Conservation (phyloP, 306 rosid species). For the Rubus idaeus region DNA sequence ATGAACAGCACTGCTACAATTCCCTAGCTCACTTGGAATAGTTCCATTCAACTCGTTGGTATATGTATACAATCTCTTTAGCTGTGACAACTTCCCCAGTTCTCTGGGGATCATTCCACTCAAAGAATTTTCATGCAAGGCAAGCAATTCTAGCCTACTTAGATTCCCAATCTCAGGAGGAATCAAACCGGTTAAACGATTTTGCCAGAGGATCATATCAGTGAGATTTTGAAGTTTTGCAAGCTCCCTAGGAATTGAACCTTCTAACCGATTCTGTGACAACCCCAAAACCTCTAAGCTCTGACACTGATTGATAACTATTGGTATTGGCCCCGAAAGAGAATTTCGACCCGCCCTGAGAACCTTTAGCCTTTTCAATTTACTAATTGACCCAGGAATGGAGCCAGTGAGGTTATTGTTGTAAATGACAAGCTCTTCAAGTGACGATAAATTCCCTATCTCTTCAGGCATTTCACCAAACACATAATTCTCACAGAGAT, state of each 20-base stretch:
- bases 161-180: constrained; percentile 71
- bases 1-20: constrained; percentile 60
- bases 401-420: constrained; percentile 65
- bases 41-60: constrained; percentile 74
- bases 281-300: constrained; percentile 66
- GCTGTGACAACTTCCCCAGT: constrained; percentile 48
- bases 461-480: constrained; percentile 47
- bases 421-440: constrained; percentile 68
- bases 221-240: constrained; percentile 65
- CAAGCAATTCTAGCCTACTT: constrained; percentile 57
- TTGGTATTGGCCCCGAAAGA: constrained; percentile 59
- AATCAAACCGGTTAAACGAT: constrained; percentile 54
- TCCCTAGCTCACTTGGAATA: constrained; percentile 62
- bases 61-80: constrained; percentile 58
- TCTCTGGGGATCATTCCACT: constrained; percentile 53
- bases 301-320: constrained; percentile 52
- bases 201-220: constrained; percentile 65
- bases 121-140: constrained; percentile 59
- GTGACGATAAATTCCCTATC: constrained; percentile 52
- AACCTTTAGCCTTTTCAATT: constrained; percentile 57
- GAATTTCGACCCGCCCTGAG: constrained; percentile 63
- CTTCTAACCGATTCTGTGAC: constrained; percentile 64
- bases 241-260: constrained; percentile 60
- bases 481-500: constrained; percentile 68
- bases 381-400: constrained; percentile 55